These are phyloP conservation scores for Nakazawaea wyomingensis DNA, from an alignment of 805 yeast genomes.

Conservation along the genomic window DNA sequence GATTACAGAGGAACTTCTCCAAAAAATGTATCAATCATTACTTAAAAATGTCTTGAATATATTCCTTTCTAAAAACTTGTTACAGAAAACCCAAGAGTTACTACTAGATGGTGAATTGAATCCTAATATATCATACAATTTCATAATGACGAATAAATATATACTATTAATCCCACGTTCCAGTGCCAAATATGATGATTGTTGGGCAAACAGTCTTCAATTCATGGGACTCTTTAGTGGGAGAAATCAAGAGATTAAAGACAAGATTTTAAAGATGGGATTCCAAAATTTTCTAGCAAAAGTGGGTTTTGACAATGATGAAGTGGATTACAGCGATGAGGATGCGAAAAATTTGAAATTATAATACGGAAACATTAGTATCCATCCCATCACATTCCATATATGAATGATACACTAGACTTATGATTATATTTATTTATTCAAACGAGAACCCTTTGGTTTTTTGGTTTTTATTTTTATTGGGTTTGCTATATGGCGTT, in stretches of 20 bases:
- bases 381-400: no score
- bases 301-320: conserved; percentile 61
- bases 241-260: conserved; percentile 53
- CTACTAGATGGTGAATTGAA: conserved; percentile 22
- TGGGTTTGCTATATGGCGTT: no score
- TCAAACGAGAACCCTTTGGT: not conserved
- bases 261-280: conserved; percentile 42
- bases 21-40: conserved; percentile 64
- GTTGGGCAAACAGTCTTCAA: conserved; percentile 79
- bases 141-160: conserved; percentile 77
- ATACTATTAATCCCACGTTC: conserved; percentile 80
- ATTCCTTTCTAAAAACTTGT: conserved; percentile 13
- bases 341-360: not conserved
- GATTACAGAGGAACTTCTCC: conserved; percentile 51
- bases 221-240: conserved; percentile 74
- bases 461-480: not conserved
- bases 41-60: conserved; percentile 67
- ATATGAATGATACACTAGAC: no score
- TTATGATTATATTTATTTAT: not conserved
- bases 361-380: no score
- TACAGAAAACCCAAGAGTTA: conserved; percentile 43
- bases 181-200: conserved; percentile 43
- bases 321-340: not conserved
- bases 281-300: conserved; percentile 46
- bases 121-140: conserved; percentile 58